Percentiles rank a stretch among this genome's conserved stretches.
Conservation (phyloP, 2,329 filamentous ascomycete genomes). For the Salinomyces thailandicus region DNA sequence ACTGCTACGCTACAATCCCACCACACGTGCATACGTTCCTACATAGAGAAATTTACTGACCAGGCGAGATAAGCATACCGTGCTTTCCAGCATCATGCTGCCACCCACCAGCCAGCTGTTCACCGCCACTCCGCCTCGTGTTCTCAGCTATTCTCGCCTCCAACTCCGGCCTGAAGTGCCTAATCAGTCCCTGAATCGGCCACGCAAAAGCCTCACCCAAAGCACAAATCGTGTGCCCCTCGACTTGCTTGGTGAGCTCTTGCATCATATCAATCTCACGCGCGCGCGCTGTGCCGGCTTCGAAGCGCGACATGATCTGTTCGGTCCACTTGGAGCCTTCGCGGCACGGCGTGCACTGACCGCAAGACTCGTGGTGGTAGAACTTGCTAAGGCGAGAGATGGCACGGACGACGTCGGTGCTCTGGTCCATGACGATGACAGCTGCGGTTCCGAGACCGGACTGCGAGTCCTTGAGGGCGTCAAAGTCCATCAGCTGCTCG, state of each 20-base stretch:
- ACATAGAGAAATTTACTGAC: too few species aligned
- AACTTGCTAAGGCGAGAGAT: slow-evolving; percentile 91
- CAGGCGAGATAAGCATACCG: slow-evolving; percentile 78
- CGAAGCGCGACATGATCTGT: slow-evolving; percentile 96
- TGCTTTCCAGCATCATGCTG: slow-evolving; percentile 60
- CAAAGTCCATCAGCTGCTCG: slow-evolving; percentile 97
- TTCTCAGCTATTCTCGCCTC: slow-evolving; percentile 83
- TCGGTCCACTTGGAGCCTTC: slow-evolving; percentile 99
- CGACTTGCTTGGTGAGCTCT: slow-evolving; percentile 97
- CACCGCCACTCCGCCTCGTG: slow-evolving; percentile 59
- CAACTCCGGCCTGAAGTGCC: slow-evolving; percentile 93
- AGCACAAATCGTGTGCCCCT: slow-evolving; percentile 97
- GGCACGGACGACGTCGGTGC: slow-evolving; percentile 85
- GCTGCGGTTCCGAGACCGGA: slow-evolving; percentile 94
- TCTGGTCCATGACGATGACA: slow-evolving; percentile 99
- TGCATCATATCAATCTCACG: slow-evolving; percentile 99
- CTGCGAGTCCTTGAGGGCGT: slow-evolving; percentile 94
- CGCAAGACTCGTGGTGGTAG: slow-evolving; percentile 97
- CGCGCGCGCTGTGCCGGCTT: slow-evolving; percentile 76
- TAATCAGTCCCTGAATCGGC: slow-evolving; percentile 95
- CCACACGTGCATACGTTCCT: too few species aligned
- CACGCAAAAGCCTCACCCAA: slow-evolving; percentile 96
- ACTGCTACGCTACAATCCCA: too few species aligned
- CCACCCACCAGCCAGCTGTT: slow-evolving; percentile 81
- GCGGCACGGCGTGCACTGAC: slow-evolving; percentile 98